A percentile compares a stretch with the other conserved stretches of the same genome.
Evolutionary conservation across 2,329 filamentous ascomycete genomes (phyloP).

Genomic region (Colletotrichum sidae): DNA sequence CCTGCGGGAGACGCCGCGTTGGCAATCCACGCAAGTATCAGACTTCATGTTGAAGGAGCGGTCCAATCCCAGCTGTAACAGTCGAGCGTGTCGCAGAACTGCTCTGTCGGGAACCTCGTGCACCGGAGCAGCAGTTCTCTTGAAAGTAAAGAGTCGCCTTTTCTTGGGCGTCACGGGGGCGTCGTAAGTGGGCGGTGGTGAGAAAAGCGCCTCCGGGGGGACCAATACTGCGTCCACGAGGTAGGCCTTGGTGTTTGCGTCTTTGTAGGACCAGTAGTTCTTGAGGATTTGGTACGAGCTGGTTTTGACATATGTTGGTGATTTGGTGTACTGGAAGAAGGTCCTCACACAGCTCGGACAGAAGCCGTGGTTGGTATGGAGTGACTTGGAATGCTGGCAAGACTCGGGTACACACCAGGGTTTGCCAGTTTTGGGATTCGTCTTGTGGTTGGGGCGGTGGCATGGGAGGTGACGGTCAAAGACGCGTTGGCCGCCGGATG

Average conservation of each 20-base stretch:
- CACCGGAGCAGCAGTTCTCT: too few species aligned
- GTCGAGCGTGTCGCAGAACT: neutral
- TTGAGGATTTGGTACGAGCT: slow-evolving; percentile 1
- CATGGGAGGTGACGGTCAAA: neutral
- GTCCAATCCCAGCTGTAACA: neutral
- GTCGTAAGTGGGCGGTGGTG: neutral
- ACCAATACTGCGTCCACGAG: slow-evolving; percentile 2
- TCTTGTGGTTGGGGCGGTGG: too few species aligned
- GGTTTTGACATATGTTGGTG: neutral
- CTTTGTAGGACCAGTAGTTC: slow-evolving; percentile 33
- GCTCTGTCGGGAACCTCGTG: too few species aligned
- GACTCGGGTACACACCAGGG: slow-evolving; percentile 2
- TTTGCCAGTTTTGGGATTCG: neutral
- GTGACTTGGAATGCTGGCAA: slow-evolving; percentile 20
- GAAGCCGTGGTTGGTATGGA: slow-evolving; percentile 17
- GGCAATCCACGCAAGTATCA: too few species aligned
- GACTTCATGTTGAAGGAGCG: too few species aligned
- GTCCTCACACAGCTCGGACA: slow-evolving; percentile 16
- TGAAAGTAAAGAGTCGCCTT: too few species aligned
- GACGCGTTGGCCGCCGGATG: neutral
- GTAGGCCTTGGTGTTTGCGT: neutral
- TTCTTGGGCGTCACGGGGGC: neutral
- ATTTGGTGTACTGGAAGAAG: neutral
- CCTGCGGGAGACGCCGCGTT: too few species aligned
- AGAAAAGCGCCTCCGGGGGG: slow-evolving; percentile 1